phyloP scores from a whole-genome alignment of 2,329 filamentous ascomycete species.

The Trichoderma arundinaceum region DNA sequence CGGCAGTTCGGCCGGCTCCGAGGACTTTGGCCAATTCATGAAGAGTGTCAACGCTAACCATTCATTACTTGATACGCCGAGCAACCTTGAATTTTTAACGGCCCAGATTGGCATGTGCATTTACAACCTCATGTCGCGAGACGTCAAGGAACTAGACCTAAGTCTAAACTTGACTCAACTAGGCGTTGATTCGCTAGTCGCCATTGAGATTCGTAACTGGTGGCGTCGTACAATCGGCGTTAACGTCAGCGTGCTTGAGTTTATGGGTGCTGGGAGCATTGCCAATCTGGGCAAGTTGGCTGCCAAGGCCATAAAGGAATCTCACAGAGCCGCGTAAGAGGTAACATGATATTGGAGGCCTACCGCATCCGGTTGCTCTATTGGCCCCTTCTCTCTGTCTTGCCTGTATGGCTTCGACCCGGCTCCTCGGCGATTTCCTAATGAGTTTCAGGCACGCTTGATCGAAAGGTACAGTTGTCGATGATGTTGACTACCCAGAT shows the following conservation, averaged over 20 bases:
- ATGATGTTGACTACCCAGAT: neutral
- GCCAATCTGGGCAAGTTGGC: slow-evolving; percentile 22
- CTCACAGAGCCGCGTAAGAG: neutral
- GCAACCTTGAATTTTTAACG: slow-evolving; percentile 16
- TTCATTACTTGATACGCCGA: slow-evolving; percentile 20
- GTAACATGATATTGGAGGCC: neutral
- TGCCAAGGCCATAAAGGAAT: slow-evolving; percentile 12
- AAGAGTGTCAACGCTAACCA: slow-evolving; percentile 24
- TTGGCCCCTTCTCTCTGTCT: neutral
- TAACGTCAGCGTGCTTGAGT: slow-evolving; percentile 30
- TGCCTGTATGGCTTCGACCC: too few species aligned
- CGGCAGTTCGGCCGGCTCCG: slow-evolving; percentile 12
- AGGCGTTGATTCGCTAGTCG: slow-evolving; percentile 35
- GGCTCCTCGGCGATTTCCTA: neutral
- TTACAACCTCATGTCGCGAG: slow-evolving; percentile 30
- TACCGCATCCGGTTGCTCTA: neutral
- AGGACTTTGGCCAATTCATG: slow-evolving; percentile 31
- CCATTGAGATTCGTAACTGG: slow-evolving; percentile 36
- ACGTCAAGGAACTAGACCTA: slow-evolving; percentile 29
- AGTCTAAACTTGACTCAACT: slow-evolving; percentile 24
- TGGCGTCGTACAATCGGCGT: slow-evolving; percentile 32
- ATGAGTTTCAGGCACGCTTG: neutral
- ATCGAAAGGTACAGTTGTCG: neutral
- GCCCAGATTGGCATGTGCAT: slow-evolving; percentile 30
- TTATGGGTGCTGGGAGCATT: slow-evolving; percentile 32